Conservation (phyloP, 805 yeast species). For the Monosporozyma solicola region DNA sequence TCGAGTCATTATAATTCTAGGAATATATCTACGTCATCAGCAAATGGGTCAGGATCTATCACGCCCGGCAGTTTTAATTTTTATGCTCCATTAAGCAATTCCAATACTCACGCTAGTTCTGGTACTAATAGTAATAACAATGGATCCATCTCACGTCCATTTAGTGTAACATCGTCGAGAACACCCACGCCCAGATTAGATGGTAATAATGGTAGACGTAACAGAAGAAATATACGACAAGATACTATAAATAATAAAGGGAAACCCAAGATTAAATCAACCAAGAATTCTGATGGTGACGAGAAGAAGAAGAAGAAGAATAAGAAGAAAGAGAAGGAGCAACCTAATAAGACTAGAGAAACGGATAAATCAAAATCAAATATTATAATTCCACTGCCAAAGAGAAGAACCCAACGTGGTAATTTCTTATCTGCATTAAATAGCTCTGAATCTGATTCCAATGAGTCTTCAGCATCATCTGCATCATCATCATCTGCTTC, state of each 20-base stretch:
- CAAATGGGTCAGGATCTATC: background rate
- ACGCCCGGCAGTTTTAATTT: constrained; percentile 1
- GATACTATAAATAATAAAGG: background rate
- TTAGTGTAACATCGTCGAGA: constrained; percentile 7
- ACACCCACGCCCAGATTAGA: constrained; percentile 5
- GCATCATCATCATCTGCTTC: constrained; percentile 1
- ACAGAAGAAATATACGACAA: background rate
- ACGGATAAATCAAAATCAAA: background rate
- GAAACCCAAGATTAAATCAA: background rate
- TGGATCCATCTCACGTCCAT: background rate
- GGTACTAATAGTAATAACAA: background rate
- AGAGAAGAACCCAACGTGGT: constrained; percentile 3
- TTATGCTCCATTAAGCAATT: background rate
- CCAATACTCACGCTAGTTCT: background rate
- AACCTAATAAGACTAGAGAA: background rate
- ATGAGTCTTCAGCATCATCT: background rate
- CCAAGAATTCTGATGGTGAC: background rate
- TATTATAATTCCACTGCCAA: background rate
- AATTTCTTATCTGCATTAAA: constrained; percentile 4
- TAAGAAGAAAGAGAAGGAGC: background rate
- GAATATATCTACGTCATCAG: background rate
- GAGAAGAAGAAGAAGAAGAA: background rate
- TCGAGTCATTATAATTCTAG: background rate
- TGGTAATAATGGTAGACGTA: background rate
- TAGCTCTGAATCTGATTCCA: constrained; percentile 4